Percentiles rank a stretch among this genome's conserved stretches.
Evolutionary conservation across 2,329 filamentous ascomycete genomes (phyloP).

Genomic region (Hymenoscyphus scutula): DNA sequence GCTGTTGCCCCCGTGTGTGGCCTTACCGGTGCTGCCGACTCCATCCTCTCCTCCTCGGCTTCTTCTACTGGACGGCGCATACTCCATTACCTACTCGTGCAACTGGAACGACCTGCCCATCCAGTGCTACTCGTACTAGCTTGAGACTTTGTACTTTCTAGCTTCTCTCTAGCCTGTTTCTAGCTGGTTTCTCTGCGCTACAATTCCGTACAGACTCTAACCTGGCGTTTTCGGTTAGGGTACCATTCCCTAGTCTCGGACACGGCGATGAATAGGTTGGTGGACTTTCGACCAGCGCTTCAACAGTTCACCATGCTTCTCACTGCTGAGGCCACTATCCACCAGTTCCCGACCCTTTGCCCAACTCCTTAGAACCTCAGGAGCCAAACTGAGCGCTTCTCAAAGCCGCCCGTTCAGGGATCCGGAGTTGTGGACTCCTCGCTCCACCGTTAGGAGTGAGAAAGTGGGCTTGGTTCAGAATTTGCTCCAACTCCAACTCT

Average conservation of each 20-base stretch:
- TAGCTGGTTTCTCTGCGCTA: background rate
- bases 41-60: background rate
- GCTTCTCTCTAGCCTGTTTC: constrained; percentile 2
- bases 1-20: background rate
- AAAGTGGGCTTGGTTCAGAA: background rate
- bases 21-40: background rate
- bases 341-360: constrained; percentile 1
- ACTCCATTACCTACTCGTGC: background rate
- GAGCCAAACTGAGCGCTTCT: background rate
- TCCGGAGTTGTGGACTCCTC: background rate
- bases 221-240: too few species aligned
- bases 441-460: background rate
- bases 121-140: background rate
- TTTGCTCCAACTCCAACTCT: background rate
- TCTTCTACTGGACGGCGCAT: background rate
- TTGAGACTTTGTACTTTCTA: background rate
- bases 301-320: background rate
- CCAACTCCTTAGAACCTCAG: background rate
- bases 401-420: background rate
- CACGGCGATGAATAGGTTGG: background rate
- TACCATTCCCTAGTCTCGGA: background rate
- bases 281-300: background rate
- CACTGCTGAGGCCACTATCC: background rate
- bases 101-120: background rate
- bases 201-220: background rate